Evolutionary conservation across 2,329 filamentous ascomycete species (phyloP), one percentile per base, ranked within the genome.

Genomic region (Ascochyta koolunga): DNA sequence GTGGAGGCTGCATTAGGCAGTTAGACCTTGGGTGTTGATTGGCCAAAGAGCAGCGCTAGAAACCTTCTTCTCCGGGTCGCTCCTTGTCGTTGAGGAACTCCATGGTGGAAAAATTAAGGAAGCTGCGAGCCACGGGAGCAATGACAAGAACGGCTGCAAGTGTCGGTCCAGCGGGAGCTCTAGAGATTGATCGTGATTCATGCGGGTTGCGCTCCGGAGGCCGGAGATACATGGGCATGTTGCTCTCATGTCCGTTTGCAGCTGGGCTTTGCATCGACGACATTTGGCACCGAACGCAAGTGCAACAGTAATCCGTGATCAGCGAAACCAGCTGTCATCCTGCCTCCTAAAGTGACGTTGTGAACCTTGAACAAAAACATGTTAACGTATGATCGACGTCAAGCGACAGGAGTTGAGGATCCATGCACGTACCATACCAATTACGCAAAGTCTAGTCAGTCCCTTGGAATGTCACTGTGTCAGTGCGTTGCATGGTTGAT

Each of bases 361-460:
- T 24, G 13, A 19, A 2, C 31, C 18, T 22, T 36, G n/a, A 8
- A 29, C 8, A 15, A 15, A 31, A 37, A 22, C 16, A 18, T 18
- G 18, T 37, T 32, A 24, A n/a, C 31, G 51, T 46, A 36, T 50
- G 51, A 54, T 54, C 51, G 40, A 37, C 45, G 15, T 45, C 36
- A 45, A 50, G 51, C 45, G 45, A 46, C 10, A 36, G 45, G 43
- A 47, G n/a, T 13, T 18, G 13, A 27, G 35, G 22, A 21, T 9
- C 42, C 10, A 29, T 41, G n/a, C 31, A 39, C 15, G 15, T 31
- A 25, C 29, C 18, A 43, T 24, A 13, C 46, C 36, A 54, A 46
- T 54, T 32, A 31, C 41, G 45, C 51, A 45, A 54, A 18, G 29
- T 9, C 18, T 50, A 18, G 29, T 36, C 40, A 37, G 45, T 31